These are phyloP conservation scores for Metschnikowia lunata DNA, from an alignment of 805 yeast genomes.

Conservation along the genomic window DNA sequence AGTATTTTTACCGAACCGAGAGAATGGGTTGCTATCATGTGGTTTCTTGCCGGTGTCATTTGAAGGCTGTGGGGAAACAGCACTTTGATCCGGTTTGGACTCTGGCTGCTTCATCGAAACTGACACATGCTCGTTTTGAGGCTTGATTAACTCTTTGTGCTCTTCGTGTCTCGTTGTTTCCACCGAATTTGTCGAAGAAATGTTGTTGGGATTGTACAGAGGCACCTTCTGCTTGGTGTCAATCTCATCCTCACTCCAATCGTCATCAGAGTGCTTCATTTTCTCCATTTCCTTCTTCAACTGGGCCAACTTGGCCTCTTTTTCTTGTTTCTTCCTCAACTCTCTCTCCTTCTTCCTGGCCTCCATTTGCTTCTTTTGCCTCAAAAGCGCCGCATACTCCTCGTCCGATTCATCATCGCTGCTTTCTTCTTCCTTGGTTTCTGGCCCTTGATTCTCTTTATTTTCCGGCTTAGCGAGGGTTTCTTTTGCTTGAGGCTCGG, in stretches of 20 bases:
- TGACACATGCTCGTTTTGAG: not conserved
- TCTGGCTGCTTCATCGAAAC: not conserved
- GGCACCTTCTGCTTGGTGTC: constrained; percentile 15
- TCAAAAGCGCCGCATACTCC: constrained; percentile 46
- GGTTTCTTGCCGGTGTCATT: constrained; percentile 2
- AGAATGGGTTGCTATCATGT: constrained; percentile 45
- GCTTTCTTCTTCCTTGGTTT: constrained; percentile 17
- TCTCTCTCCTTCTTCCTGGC: constrained; percentile 40
- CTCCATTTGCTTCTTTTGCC: constrained; percentile 43
- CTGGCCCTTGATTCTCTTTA: constrained; percentile 5
- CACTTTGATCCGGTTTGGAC: not conserved
- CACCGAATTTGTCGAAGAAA: not conserved
- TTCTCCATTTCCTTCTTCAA: constrained; percentile 55
- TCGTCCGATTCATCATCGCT: constrained; percentile 41
- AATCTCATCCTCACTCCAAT: constrained; percentile 32
- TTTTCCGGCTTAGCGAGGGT: constrained; percentile 3
- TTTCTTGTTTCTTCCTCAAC: constrained; percentile 50
- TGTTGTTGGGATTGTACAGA: constrained; percentile 12
- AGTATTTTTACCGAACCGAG: constrained; percentile 22
- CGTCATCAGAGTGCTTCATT: constrained; percentile 21
- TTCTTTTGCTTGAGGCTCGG: constrained; percentile 3
- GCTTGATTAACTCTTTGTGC: not conserved
- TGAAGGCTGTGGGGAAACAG: not conserved
- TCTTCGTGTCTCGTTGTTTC: not conserved
- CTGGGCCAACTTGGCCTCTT: constrained; percentile 56